Evolutionary conservation across 331 rosid species (phyloP), one percentile per base, ranked within the genome.

Genomic region (Ulmus americana): DNA sequence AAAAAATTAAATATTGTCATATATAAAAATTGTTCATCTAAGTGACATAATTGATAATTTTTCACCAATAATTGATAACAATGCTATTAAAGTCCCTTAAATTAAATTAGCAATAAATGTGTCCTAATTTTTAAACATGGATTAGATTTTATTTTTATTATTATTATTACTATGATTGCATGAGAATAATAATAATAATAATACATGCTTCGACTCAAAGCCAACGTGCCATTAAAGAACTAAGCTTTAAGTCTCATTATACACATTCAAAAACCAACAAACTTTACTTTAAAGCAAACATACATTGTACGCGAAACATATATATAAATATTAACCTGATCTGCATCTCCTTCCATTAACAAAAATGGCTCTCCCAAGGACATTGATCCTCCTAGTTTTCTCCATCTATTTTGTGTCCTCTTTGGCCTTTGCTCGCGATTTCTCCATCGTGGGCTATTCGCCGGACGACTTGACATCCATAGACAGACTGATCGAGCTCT

Each of bases 221-320:
- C 6, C 63, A 75, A 7, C 10, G 20, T 20, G 60, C 18, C 22
- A 48, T 41, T 14, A n/a, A 61, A 74, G 67, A 70, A 68, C 76
- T 69, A 72, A 64, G 65, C 84, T 85, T 85, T 57, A 82, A 85
- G 86, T n/a, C 58, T 70, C 69, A 40, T 63, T 43, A 20, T 55
- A 16, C 44, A 40, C 10, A 10, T 28, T 8, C 39, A 1, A 50
- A 40, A 65, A 49, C 58, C 16, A 50, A 67, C 44, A 61, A 70
- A 59, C 88, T 77, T 84, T 49, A 73, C 95, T 86, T 82, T 45
- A 70, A 84, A 84, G 88, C 79, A 72, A 73, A 65, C 68, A 39
- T 56, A 18, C 28, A 9, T 0, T 16, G 22, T 53, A 53, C 54
- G 0, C 15, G 46, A 58, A 47, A 54, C 75, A 67, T 68, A 76